Base-by-base conservation (phyloP, 176 grass and related monocot genomes). In the Microstegium vimineum region DNA sequence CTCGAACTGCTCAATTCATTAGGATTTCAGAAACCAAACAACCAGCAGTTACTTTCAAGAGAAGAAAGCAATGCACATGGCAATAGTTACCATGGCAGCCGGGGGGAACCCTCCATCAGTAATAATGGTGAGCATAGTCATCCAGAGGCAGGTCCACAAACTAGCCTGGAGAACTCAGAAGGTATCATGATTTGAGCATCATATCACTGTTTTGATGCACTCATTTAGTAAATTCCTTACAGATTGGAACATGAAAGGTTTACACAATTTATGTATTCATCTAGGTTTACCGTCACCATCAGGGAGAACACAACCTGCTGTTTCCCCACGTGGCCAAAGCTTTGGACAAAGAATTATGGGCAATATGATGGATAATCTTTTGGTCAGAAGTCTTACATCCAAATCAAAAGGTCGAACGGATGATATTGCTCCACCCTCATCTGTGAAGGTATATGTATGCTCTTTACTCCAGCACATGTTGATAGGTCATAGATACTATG, bases 271-370 rank as follows among this genome's bases (percentile, higher is more conserved):
- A 22, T 80, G 6, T 75, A 51, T 82, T 76, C 86, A 59, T 90
- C 31, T 80, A 95, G 93, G 83, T 81, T 74, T 87, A 78, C 89
- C 91, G 75, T 94, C 93, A 81, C 87, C 91, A 57, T 99, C 97
- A 81, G 93, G 89, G 66, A 89, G 77, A 87, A 76, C 57, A 51
- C 93, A 93, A 63, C 69, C 87, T 87, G 84, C 71, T 62, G 79
- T 79, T 34, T 86, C 89, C 35, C 89, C 88, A 68, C 87, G 78
- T 26, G 79, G 52, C 80, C 90, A 94, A 86, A 95, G 89, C 33
- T 96, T 99, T 88, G 91, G 97, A 83, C 97, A 92, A 92, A 96
- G 93, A 87, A 66, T 99, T 83, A 99, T 99, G 92, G 92, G 86
- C 10, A 91, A 94, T 84, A 91, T 94, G 92, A 91, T 94, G 89